phyloP scores from a whole-genome alignment of 352 stramenopile species.

The Pythium brassicae region DNA sequence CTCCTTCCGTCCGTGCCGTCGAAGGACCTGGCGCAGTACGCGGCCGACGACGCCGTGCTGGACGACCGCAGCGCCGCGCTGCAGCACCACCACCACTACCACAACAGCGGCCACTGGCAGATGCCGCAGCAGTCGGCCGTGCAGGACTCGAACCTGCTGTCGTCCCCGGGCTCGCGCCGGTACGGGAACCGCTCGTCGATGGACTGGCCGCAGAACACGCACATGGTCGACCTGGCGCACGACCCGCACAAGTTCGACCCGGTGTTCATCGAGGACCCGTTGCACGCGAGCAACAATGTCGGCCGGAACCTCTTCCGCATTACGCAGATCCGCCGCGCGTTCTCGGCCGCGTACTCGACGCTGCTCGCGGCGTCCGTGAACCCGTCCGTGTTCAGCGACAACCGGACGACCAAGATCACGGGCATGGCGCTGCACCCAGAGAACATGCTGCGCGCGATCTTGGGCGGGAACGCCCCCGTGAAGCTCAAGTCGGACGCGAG shows the following conservation, averaged over 20 bases:
- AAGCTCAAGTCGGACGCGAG: slow-evolving; percentile 43
- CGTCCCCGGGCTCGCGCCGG: slow-evolving; percentile 50
- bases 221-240: slow-evolving; percentile 55
- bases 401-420: slow-evolving; percentile 48
- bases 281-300: slow-evolving; percentile 94
- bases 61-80: slow-evolving; percentile 37
- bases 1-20: slow-evolving; percentile 16
- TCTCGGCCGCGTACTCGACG: slow-evolving; percentile 66
- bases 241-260: slow-evolving; percentile 92
- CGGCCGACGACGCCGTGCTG: slow-evolving; percentile 37
- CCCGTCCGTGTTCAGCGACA: slow-evolving; percentile 44
- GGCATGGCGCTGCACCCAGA: slow-evolving; percentile 72
- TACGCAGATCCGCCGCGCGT: slow-evolving; percentile 80
- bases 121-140: slow-evolving; percentile 38
- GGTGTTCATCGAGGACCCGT: slow-evolving; percentile 94
- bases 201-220: slow-evolving; percentile 40
- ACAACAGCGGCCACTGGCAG: slow-evolving; percentile 61
- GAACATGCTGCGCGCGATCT: slow-evolving; percentile 73
- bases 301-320: slow-evolving; percentile 96
- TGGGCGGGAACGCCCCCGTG: slow-evolving; percentile 48
- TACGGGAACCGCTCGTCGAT: slow-evolving; percentile 70
- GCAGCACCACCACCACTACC: slow-evolving; percentile 7
- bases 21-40: slow-evolving; percentile 43
- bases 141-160: slow-evolving; percentile 50
- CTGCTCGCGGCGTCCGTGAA: slow-evolving; percentile 61